A percentile compares a stretch with the other conserved stretches of the same genome.
Evolutionary conservation across 306 rosid genomes (phyloP).

Genomic region (Ammopiptanthus mongolicus): DNA sequence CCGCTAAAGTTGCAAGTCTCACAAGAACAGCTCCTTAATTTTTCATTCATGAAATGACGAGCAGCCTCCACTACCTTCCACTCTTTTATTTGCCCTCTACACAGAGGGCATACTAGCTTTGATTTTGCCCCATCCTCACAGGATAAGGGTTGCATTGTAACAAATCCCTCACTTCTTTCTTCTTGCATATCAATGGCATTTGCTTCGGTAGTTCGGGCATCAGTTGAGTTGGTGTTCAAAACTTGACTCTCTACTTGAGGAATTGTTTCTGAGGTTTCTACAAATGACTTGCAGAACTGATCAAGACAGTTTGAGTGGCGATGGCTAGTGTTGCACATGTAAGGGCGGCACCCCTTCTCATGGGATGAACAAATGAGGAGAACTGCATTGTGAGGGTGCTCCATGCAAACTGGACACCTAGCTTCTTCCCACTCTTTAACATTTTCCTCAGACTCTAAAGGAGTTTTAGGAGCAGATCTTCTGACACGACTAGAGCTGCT

Average conservation of each 20-base stretch:
- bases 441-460: conserved; percentile 55
- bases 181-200: conserved; percentile 40
- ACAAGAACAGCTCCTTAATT: conserved; percentile 82
- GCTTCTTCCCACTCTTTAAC: conserved; percentile 94
- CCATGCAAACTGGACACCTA: conserved; percentile 97
- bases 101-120: conserved; percentile 83
- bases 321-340: conserved; percentile 96
- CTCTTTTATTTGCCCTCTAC: conserved; percentile 84
- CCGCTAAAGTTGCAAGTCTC: conserved; percentile 82
- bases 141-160: conserved; percentile 40
- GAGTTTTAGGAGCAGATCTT: conserved; percentile 34
- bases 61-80: conserved; percentile 83
- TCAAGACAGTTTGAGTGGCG: conserved; percentile 99
- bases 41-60: conserved; percentile 87
- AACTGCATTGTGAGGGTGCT: conserved; percentile 97
- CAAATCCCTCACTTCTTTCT: conserved; percentile 47
- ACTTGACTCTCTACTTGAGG: conserved; percentile 44
- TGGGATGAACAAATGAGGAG: conserved; percentile 88
- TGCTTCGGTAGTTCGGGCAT: conserved; percentile 34
- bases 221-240: conserved; percentile 20
- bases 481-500: conserved; percentile 65
- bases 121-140: conserved; percentile 56
- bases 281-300: conserved; percentile 85
- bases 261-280: conserved; percentile 39
- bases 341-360: conserved; percentile 93